These are phyloP conservation scores for Trametes elegans DNA, from an alignment of 768 basidiomycete genomes.

Conservation along the genomic window DNA sequence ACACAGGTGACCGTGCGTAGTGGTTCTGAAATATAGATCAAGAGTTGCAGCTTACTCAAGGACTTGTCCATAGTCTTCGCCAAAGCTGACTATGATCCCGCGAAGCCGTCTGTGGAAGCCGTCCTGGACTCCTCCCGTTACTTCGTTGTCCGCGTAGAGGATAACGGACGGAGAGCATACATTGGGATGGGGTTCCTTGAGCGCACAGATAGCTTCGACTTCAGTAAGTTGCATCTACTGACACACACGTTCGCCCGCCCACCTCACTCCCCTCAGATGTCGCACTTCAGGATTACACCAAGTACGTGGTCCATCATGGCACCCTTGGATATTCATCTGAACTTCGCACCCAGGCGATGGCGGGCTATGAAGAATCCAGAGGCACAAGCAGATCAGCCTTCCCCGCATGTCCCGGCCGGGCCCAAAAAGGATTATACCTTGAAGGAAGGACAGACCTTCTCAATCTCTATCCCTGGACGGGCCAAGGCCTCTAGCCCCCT, in stretches of 20 bases:
- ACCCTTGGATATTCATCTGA: not conserved
- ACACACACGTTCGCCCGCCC: not conserved
- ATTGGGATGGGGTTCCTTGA: constrained; percentile 94
- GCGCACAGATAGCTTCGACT: constrained; percentile 87
- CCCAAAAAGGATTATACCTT: constrained; percentile 93
- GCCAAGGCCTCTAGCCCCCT: constrained; percentile 38
- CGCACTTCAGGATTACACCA: constrained; percentile 82
- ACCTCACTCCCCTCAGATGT: constrained; percentile 53
- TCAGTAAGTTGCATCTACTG: constrained; percentile 57
- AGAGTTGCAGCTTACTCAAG: not conserved
- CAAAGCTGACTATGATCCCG: constrained; percentile 74
- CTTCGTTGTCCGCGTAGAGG: constrained; percentile 91
- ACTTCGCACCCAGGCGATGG: constrained; percentile 45
- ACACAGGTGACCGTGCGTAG: constrained; percentile 19
- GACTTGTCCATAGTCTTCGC: constrained; percentile 67
- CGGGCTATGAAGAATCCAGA: constrained; percentile 61
- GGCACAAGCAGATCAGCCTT: constrained; percentile 42
- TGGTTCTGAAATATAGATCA: not conserved
- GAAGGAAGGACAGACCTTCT: constrained; percentile 94
- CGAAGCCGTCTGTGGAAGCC: constrained; percentile 86
- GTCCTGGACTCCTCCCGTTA: constrained; percentile 94
- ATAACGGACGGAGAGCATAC: constrained; percentile 82
- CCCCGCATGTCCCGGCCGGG: constrained; percentile 70
- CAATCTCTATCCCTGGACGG: constrained; percentile 87
- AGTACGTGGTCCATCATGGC: constrained; percentile 49